Base-by-base conservation (phyloP, 2,329 filamentous ascomycete genomes). In the Pyricularia grisea region DNA sequence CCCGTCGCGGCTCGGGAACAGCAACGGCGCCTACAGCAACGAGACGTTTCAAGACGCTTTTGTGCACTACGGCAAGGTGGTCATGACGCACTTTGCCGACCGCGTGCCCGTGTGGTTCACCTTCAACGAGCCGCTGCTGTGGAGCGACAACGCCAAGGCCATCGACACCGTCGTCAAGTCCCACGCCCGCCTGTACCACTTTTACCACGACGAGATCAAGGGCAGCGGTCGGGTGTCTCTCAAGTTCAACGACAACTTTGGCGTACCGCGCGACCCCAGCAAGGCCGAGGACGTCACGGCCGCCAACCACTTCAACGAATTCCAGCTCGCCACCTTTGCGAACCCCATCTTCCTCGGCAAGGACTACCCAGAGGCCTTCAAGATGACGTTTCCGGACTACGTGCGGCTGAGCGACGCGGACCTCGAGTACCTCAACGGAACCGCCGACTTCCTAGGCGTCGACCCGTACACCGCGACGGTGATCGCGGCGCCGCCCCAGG, bases 391-490 rank as follows among this genome's bases (percentile, higher is more conserved):
- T 2, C 75, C 78, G 0, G 79, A 81, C 20, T 79, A 83, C n/a
- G 78, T 82, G 2, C 80, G 81, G 0, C 75, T 89, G 33, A 85
- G 78, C 0, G 71, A 79, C 0, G 76, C 78, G 2, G 80, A 90
- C 58, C 77, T 88, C n/a, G 73, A 72, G 1, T 80, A 82, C 66
- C 17, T 87, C 33, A 78, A 80, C 25, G 80, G 81, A 7, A 86
- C 84, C 0, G 80, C 82, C 3, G 87, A 88, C 74, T 84, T 87
- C 69, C 80, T 86, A 58, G 84, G 81, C 7, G 81, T 88, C 55
- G 85, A 89, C 71, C 83, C 85, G 0, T 89, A 89, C 76, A 87
- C 84, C 0, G 82, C 84, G 0, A 84, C 82, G 0, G 82, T 86
- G 0, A 82, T 87, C n/a, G 80, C 81, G 1, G 79, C 82, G 0